Evolutionary conservation across 148 eudicot genomes (phyloP).

Genomic region (Beta vulgaris): DNA sequence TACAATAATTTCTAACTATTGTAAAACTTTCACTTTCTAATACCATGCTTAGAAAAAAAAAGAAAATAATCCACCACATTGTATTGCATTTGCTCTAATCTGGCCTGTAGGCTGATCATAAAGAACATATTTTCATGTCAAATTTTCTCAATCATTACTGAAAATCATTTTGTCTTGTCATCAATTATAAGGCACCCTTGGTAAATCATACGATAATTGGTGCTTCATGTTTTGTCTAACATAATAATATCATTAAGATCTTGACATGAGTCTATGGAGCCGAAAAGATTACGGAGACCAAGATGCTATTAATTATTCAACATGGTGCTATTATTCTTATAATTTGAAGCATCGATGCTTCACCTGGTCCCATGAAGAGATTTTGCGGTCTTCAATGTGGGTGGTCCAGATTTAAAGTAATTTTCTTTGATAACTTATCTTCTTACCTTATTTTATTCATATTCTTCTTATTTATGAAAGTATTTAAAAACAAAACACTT

Average conservation of each 20-base stretch:
- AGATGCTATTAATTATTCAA: constrained; percentile 13
- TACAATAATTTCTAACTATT: no score
- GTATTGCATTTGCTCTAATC: not conserved
- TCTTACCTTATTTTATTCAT: no score
- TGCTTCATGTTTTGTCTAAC: not conserved
- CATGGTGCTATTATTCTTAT: not conserved
- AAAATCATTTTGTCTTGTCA: constrained; percentile 18
- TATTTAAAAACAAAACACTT: no score
- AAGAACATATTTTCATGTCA: not conserved
- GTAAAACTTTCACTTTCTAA: no score
- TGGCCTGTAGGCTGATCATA: not conserved
- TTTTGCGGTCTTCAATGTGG: constrained; percentile 17
- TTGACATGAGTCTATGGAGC: not conserved
- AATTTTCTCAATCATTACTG: constrained; percentile 11
- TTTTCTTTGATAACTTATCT: not conserved
- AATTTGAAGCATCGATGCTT: constrained; percentile 11
- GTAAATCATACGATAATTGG: not conserved
- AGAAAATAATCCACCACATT: no score
- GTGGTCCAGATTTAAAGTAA: constrained; percentile 20
- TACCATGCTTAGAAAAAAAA: no score
- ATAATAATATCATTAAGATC: constrained; percentile 22
- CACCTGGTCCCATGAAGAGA: constrained; percentile 9
- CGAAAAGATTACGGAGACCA: constrained; percentile 3
- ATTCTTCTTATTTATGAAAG: no score
- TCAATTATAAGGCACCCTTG: not conserved